Conservation (phyloP, 2,329 filamentous ascomycete species). For the Ophiostoma quercus region DNA sequence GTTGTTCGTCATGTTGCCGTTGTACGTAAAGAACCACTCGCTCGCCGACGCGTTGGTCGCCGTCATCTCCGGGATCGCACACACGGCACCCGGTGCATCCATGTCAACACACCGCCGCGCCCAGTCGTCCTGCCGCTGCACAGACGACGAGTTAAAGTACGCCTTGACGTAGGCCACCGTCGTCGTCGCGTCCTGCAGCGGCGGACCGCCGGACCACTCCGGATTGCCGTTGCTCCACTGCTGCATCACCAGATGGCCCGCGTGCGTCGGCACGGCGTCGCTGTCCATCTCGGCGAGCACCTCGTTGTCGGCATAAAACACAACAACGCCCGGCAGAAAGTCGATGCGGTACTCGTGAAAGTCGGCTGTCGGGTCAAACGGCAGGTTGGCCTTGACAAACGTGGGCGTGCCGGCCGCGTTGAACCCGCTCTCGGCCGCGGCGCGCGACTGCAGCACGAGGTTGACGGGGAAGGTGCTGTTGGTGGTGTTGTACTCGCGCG, state of each 20-base stretch:
- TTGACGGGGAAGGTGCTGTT: slow-evolving; percentile 58
- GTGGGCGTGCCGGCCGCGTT: slow-evolving; percentile 56
- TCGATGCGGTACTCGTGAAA: slow-evolving; percentile 81
- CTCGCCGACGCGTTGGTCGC: slow-evolving; percentile 34
- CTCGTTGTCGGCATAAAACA: slow-evolving; percentile 63
- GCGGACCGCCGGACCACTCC: slow-evolving; percentile 67
- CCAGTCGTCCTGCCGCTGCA: slow-evolving; percentile 38
- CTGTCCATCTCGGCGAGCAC: slow-evolving; percentile 53
- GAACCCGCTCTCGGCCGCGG: slow-evolving; percentile 54
- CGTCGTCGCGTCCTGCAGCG: slow-evolving; percentile 55
- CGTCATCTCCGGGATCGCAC: slow-evolving; percentile 46
- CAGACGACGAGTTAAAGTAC: slow-evolving; percentile 68
- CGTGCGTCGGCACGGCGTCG: slow-evolving; percentile 51
- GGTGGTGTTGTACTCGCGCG: slow-evolving; percentile 52
- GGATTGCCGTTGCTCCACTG: slow-evolving; percentile 75
- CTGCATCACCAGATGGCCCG: slow-evolving; percentile 64
- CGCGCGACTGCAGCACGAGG: slow-evolving; percentile 66
- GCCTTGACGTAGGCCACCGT: slow-evolving; percentile 67
- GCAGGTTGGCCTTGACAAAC: slow-evolving; percentile 54
- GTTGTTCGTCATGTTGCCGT: slow-evolving; percentile 44
- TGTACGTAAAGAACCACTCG: slow-evolving; percentile 47
- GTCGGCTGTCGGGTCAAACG: slow-evolving; percentile 58
- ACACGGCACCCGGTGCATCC: slow-evolving; percentile 39
- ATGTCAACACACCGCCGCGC: slow-evolving; percentile 40
- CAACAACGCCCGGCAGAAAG: slow-evolving; percentile 56